Conservation (phyloP, 2,329 filamentous ascomycete species). For the Thyridium curvatum region DNA sequence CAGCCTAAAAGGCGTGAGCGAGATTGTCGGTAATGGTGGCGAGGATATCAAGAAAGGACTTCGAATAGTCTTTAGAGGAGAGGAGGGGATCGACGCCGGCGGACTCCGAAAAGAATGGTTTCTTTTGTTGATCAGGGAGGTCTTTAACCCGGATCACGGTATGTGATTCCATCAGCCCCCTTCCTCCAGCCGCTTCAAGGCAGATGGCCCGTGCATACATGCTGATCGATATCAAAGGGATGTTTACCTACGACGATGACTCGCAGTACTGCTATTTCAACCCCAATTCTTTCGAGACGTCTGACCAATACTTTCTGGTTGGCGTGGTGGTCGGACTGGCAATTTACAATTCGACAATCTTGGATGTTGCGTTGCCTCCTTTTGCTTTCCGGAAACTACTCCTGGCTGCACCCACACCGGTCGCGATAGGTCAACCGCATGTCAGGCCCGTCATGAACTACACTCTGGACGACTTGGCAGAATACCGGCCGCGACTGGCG, state of each 20-base stretch:
- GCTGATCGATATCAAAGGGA: slow-evolving; percentile 43
- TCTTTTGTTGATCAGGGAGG: slow-evolving; percentile 75
- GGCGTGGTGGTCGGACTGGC: slow-evolving; percentile 83
- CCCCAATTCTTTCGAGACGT: slow-evolving; percentile 80
- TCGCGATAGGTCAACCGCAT: slow-evolving; percentile 44
- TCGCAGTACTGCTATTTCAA: slow-evolving; percentile 93
- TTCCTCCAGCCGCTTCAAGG: neutral
- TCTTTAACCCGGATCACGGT: slow-evolving; percentile 89
- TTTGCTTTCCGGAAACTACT: slow-evolving; percentile 87
- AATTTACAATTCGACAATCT: slow-evolving; percentile 91
- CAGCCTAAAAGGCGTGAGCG: slow-evolving; percentile 76
- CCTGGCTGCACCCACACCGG: slow-evolving; percentile 62
- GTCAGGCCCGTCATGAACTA: slow-evolving; percentile 58
- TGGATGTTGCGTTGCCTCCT: slow-evolving; percentile 81
- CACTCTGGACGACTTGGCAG: slow-evolving; percentile 74
- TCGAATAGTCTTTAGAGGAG: slow-evolving; percentile 76
- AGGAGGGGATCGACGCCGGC: slow-evolving; percentile 87
- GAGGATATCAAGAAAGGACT: slow-evolving; percentile 89
- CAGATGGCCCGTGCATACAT: too few species aligned
- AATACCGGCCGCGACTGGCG: slow-evolving; percentile 72
- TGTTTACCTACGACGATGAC: slow-evolving; percentile 89
- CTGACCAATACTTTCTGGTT: slow-evolving; percentile 86
- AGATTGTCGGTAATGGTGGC: slow-evolving; percentile 71
- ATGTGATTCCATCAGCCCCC: slow-evolving; percentile 14
- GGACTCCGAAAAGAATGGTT: slow-evolving; percentile 95